These are phyloP conservation scores for Psilocybe cyanescens DNA, from an alignment of 768 basidiomycete species.

Conservation along the genomic window DNA sequence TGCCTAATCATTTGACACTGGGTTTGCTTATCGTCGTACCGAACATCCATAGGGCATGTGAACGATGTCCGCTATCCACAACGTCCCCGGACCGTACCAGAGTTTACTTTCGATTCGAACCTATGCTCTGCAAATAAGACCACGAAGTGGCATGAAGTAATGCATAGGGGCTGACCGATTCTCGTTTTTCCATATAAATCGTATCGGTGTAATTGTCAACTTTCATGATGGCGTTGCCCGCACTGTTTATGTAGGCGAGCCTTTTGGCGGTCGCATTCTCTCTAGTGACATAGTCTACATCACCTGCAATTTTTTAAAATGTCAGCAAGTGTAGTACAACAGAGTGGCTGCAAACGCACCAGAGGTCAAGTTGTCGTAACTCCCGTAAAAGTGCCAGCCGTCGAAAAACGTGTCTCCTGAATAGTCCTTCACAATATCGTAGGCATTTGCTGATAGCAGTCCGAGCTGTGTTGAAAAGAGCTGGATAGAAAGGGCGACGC, in stretches of 20 bases:
- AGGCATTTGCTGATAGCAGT: constrained; percentile 2
- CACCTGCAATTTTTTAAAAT: constrained; percentile 36
- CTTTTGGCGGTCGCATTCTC: constrained; percentile 35
- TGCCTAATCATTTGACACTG: background rate
- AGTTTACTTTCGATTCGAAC: constrained; percentile 48
- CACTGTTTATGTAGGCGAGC: constrained; percentile 59
- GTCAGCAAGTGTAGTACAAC: background rate
- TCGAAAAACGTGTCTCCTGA: constrained; percentile 27
- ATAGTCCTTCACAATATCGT: constrained; percentile 24
- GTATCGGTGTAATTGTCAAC: constrained; percentile 73
- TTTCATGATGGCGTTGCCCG: constrained; percentile 65
- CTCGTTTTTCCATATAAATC: constrained; percentile 48
- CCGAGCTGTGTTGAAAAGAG: constrained; percentile 1
- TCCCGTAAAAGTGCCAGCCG: constrained; percentile 38
- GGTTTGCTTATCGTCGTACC: constrained; percentile 31
- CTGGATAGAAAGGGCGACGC: background rate
- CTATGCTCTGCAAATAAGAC: constrained; percentile 18
- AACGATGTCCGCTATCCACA: constrained; percentile 46
- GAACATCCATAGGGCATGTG: constrained; percentile 63
- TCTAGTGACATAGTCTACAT: constrained; percentile 54
- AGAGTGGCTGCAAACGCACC: constrained; percentile 21
- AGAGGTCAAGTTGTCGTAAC: constrained; percentile 47
- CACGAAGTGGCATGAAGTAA: background rate
- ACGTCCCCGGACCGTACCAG: constrained; percentile 40
- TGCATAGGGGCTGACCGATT: constrained; percentile 48